Evolutionary conservation across 2,329 filamentous ascomycete genomes (phyloP).

Genomic region (Neonectria neomacrospora): DNA sequence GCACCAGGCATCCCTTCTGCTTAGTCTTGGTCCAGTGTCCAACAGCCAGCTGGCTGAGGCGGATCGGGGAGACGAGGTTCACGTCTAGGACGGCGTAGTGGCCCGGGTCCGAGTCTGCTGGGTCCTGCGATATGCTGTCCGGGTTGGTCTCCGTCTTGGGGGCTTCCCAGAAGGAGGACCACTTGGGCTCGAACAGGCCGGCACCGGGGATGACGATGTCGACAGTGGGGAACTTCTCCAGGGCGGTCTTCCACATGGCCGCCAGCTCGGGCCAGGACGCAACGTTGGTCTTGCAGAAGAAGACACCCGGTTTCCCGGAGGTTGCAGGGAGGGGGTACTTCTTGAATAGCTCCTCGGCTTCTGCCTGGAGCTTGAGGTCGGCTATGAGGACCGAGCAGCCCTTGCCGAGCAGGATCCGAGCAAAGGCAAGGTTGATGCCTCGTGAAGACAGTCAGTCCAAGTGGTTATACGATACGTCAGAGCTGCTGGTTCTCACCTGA

Average conservation of each 20-base stretch:
- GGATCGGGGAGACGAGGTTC: conserved; percentile 52
- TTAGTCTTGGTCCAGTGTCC: conserved; percentile 50
- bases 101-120: conserved; percentile 45
- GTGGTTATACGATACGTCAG: not conserved
- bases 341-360: conserved; percentile 48
- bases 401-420: conserved; percentile 46
- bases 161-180: conserved; percentile 51
- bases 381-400: conserved; percentile 53
- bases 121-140: conserved; percentile 42
- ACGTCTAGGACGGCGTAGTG: conserved; percentile 51
- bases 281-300: conserved; percentile 53
- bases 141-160: conserved; percentile 46
- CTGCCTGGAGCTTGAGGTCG: conserved; percentile 49
- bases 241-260: conserved; percentile 45
- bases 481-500: conserved; percentile 30
- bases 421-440: conserved; percentile 54
- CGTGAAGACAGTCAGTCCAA: not conserved
- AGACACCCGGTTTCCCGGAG: conserved; percentile 38
- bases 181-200: conserved; percentile 52
- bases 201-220: conserved; percentile 54
- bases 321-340: conserved; percentile 44
- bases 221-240: conserved; percentile 45
- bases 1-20: conserved; percentile 46
- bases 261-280: conserved; percentile 51
- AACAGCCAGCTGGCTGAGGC: conserved; percentile 52